These are phyloP conservation scores for Chalciporus chontae DNA, from an alignment of 768 basidiomycete species.

Conservation along the genomic window DNA sequence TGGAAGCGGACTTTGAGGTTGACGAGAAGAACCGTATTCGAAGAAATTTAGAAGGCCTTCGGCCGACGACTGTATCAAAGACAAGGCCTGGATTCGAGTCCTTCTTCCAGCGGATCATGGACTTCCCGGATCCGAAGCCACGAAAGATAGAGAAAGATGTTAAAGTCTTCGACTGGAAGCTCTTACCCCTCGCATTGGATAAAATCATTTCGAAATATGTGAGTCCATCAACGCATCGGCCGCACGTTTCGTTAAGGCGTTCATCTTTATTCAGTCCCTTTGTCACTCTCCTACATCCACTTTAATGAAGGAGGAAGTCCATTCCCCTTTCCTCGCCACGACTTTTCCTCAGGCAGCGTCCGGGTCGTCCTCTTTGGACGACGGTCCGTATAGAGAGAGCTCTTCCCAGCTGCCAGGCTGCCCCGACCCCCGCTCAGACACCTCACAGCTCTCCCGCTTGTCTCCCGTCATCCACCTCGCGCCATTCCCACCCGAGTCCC, in stretches of 20 bases:
- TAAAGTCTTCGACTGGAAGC: slow-evolving; percentile 78
- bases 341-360: slow-evolving; percentile 16
- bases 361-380: slow-evolving; percentile 18
- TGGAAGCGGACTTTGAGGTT: slow-evolving; percentile 75
- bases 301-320: slow-evolving; percentile 13
- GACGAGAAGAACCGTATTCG: slow-evolving; percentile 97
- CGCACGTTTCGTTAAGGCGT: neutral
- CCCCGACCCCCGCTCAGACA: slow-evolving; percentile 15
- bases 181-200: slow-evolving; percentile 67
- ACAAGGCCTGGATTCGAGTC: slow-evolving; percentile 71
- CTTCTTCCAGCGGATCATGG: slow-evolving; percentile 97
- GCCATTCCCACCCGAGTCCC: slow-evolving; percentile 16
- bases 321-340: slow-evolving; percentile 31
- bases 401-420: slow-evolving; percentile 4
- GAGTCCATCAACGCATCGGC: slow-evolving; percentile 26
- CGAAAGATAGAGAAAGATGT: slow-evolving; percentile 97
- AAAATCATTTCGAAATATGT: slow-evolving; percentile 87
- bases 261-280: slow-evolving; percentile 38
- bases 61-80: slow-evolving; percentile 89
- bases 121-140: slow-evolving; percentile 90
- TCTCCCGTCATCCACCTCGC: slow-evolving; percentile 17
- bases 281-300: slow-evolving; percentile 39
- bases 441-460: slow-evolving; percentile 18
- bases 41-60: slow-evolving; percentile 89
- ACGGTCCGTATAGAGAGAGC: slow-evolving; percentile 4